Base-by-base conservation (phyloP, 2,329 filamentous ascomycete species). In the Aspergillus sp. region DNA sequence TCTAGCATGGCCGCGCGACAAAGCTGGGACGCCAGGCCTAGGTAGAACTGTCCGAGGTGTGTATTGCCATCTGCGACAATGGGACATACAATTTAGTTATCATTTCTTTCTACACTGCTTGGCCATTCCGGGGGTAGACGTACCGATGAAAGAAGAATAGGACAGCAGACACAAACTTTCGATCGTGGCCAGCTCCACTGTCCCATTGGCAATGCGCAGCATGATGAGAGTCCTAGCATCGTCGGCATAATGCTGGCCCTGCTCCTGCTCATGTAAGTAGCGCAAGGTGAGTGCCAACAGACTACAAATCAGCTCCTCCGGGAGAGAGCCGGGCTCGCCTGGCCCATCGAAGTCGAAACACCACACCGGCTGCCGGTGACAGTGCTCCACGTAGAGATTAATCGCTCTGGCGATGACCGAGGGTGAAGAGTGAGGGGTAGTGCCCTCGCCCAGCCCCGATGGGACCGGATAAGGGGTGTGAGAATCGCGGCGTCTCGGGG, bases 1-100 rank as follows among this genome's bases (percentile, higher is more conserved):
- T 84, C 82, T 0, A 84, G 67, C 77, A 79, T 80, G 7, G 82
- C 81, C 0, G 82, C 81, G 8, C 80, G 79, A 62, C 81, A 83
- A 8, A 84, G 77, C 62, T 84, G 82, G 39, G 81, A 77, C 1
- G 79, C 80, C 10, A 84, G 76, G 8, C 81, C 81, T 0, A 84
- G 78, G 58, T 83, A 75, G 53, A 84, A 83, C 54, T 81, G 80
- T 13, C 81, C 82, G 0, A 83, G 75, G 30, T 80, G 78, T 8
- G 78, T 68, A 56, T 82, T 78, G 21, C 81, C 82, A 60, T 83
- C 82, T 83, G 15, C 19, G 10, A 23, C 11, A 13, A 21, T 2
- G 1, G 3, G 13, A 44, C 4, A 44, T 30, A n/a, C 21, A 3
- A 5, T 2, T 11, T 8, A 21, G 57, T 2, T 13, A 36, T 2